Evolutionary conservation across 75 land plant species (phyloP).

Genomic region (Larix kaempferi): DNA sequence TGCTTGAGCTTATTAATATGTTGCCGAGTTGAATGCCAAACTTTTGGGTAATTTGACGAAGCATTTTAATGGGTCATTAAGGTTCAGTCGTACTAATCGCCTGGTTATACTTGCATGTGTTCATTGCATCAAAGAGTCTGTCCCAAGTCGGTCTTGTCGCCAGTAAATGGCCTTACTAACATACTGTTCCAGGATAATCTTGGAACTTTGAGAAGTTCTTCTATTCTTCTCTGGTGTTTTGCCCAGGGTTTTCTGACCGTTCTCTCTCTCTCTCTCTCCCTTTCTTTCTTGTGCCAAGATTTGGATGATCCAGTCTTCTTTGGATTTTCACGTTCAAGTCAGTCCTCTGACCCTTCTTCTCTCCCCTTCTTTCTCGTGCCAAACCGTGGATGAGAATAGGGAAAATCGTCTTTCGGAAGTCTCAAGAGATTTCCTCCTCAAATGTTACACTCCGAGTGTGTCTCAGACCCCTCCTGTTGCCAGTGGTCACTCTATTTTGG

Average conservation of each 20-base stretch:
- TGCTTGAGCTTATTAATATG: background rate
- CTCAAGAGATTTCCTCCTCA: background rate
- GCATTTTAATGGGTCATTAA: background rate
- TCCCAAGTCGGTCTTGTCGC: conserved; percentile 1
- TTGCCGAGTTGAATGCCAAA: background rate
- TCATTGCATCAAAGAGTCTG: conserved; percentile 2
- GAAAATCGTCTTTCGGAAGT: background rate
- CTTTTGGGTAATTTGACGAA: background rate
- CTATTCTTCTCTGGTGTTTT: background rate
- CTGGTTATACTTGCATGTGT: conserved; percentile 4
- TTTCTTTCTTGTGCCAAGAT: too few relatives aligned
- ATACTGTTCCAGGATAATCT: conserved; percentile 1
- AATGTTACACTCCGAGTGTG: background rate
- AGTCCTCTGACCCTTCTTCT: background rate
- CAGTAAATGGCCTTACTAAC: conserved; percentile 2
- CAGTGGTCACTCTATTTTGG: conserved; percentile 4
- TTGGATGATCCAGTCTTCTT: background rate
- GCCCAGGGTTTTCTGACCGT: background rate
- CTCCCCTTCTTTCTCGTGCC: background rate
- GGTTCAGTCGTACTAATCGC: conserved; percentile 1
- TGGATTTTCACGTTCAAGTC: background rate
- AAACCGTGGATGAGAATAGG: background rate
- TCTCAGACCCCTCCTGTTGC: background rate
- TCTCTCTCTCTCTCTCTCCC: too few relatives aligned
- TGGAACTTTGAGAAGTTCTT: background rate